phyloP scores from a whole-genome alignment of 495 filamentous ascomycete species.

The Aspergillus heteromorphus region DNA sequence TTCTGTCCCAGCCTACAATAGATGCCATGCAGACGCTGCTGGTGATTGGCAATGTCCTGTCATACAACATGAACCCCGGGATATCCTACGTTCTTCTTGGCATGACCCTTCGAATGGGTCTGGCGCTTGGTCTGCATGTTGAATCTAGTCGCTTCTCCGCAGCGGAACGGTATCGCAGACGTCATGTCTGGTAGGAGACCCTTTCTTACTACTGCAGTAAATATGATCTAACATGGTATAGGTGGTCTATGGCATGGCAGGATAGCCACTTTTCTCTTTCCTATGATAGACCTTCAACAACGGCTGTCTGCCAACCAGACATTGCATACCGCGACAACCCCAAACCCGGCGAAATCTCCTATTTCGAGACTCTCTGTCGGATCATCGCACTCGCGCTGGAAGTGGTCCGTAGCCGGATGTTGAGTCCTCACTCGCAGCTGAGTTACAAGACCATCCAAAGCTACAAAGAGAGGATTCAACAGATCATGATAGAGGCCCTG shows the following conservation, averaged over 20 bases:
- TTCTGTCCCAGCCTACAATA: conserved; percentile 52
- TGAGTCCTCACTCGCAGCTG: conserved; percentile 37
- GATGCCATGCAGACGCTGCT: conserved; percentile 54
- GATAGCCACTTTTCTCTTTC: conserved; percentile 57
- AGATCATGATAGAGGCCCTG: conserved; percentile 48
- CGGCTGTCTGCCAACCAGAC: conserved; percentile 43
- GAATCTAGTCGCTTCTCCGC: conserved; percentile 44
- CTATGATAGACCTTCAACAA: conserved; percentile 53
- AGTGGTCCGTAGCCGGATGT: conserved; percentile 53
- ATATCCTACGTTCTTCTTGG: conserved; percentile 54
- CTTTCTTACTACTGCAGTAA: background rate
- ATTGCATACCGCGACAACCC: conserved; percentile 41
- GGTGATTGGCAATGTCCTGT: conserved; percentile 56
- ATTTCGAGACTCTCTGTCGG: conserved; percentile 51
- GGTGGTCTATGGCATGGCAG: conserved; percentile 61
- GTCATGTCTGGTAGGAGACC: conserved; percentile 39
- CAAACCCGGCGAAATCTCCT: conserved; percentile 37
- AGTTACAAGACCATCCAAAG: conserved; percentile 41
- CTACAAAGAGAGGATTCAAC: conserved; percentile 46
- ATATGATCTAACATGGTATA: conserved; percentile 11
- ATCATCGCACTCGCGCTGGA: conserved; percentile 49
- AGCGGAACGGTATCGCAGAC: conserved; percentile 32
- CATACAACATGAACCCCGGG: conserved; percentile 62
- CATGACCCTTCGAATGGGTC: conserved; percentile 53
- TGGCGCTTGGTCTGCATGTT: conserved; percentile 53